A percentile compares a stretch with the other conserved stretches of the same genome.
These are phyloP conservation scores for Pilaira anomala DNA, from an alignment of 192 early-diverging fungal genomes.

Conservation along the genomic window DNA sequence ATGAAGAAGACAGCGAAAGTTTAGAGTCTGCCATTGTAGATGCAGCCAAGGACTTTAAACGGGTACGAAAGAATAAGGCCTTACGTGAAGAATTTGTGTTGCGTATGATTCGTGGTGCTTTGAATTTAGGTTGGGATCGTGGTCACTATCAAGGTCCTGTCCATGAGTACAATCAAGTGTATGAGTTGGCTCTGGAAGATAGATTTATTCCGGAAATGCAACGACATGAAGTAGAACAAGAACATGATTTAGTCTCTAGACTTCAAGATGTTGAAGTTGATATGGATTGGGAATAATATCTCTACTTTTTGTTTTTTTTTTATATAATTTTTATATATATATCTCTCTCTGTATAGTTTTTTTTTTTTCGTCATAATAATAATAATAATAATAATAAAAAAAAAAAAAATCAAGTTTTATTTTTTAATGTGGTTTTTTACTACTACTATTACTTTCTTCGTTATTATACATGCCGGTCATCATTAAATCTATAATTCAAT, in stretches of 20 bases:
- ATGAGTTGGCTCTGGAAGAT: constrained; percentile 15
- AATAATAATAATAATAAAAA: constrained; percentile 8
- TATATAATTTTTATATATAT: not conserved
- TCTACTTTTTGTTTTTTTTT: not conserved
- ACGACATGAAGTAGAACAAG: constrained; percentile 15
- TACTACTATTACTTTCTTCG: not conserved
- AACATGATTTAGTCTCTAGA: constrained; percentile 9
- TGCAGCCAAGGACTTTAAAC: constrained; percentile 31
- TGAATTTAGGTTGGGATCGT: constrained; percentile 49
- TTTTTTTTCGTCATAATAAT: not conserved
- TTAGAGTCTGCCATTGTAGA: constrained; percentile 42
- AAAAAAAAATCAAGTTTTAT: not conserved
- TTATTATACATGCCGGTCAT: constrained; percentile 12
- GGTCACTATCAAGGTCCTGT: constrained; percentile 40
- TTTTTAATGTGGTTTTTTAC: not conserved
- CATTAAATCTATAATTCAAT: constrained; percentile 16
- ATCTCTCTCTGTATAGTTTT: not conserved
- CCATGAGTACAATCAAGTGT: constrained; percentile 42
- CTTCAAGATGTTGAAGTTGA: constrained; percentile 7
- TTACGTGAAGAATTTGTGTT: constrained; percentile 45
- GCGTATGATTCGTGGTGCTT: constrained; percentile 44
- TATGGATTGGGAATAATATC: not conserved
- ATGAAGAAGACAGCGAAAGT: not conserved
- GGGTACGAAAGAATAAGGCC: constrained; percentile 19
- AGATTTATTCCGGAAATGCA: constrained; percentile 4